Conservation (phyloP, 2,329 filamentous ascomycete species). For the Xylariaceae sp. region DNA sequence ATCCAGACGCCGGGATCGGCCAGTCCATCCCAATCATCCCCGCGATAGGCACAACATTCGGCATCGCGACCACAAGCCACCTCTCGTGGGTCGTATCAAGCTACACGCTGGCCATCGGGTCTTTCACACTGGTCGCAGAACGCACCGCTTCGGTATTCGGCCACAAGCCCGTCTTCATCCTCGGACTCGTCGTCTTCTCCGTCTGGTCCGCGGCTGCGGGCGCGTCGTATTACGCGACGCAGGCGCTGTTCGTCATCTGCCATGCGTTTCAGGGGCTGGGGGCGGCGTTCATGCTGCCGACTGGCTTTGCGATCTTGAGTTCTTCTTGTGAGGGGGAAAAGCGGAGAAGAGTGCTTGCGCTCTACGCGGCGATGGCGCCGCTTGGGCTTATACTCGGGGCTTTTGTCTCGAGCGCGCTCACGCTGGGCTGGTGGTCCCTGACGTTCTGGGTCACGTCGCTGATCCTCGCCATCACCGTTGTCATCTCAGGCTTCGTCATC, state of each 20-base stretch:
- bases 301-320: constrained; percentile 61
- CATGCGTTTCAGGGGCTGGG: constrained; percentile 60
- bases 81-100: constrained; percentile 57
- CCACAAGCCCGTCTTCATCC: constrained; percentile 52
- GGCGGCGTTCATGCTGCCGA: constrained; percentile 61
- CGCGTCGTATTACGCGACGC: constrained; percentile 37
- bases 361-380: constrained; percentile 47
- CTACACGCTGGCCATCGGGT: constrained; percentile 54
- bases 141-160: constrained; percentile 58
- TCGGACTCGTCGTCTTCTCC: constrained; percentile 54
- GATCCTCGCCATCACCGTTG: constrained; percentile 34
- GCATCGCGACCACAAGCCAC: constrained; percentile 40
- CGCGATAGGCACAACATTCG: constrained; percentile 47
- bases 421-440: constrained; percentile 48
- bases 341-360: constrained; percentile 58
- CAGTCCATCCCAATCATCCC: constrained; percentile 47
- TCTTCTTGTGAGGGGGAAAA: constrained; percentile 55
- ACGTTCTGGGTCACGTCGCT: constrained; percentile 43
- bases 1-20: constrained; percentile 41
- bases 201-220: constrained; percentile 52
- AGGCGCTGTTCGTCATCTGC: constrained; percentile 43
- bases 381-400: constrained; percentile 44
- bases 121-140: constrained; percentile 57
- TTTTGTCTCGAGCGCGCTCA: constrained; percentile 40
- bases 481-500: constrained; percentile 34